Evolutionary conservation across 2,329 filamentous ascomycete species (phyloP).

Genomic region (Dryadomyces quercivorus): DNA sequence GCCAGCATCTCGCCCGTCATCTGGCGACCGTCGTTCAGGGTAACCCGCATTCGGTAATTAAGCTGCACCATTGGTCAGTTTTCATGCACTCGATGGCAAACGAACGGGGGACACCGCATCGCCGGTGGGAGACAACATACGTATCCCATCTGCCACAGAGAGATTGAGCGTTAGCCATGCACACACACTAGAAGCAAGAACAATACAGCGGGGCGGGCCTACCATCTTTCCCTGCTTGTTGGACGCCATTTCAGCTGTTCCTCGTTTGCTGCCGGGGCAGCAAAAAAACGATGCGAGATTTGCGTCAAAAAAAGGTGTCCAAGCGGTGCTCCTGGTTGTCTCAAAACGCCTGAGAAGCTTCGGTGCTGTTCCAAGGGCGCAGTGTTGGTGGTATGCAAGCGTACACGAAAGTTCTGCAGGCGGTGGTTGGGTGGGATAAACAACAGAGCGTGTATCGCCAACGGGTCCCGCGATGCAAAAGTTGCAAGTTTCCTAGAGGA

Average conservation of each 20-base stretch:
- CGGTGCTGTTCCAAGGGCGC: conserved; percentile 4
- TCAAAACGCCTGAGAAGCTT: conserved; percentile 6
- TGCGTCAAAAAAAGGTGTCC: conserved; percentile 24
- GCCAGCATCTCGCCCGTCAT: conserved; percentile 98
- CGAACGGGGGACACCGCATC: not conserved
- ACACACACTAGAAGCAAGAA: conserved; percentile 12
- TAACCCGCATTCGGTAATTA: conserved; percentile 98
- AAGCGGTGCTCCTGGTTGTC: conserved; percentile 2
- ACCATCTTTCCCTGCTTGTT: conserved; percentile 99
- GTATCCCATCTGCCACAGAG: conserved; percentile 49
- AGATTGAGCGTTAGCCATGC: not conserved
- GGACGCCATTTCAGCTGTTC: conserved; percentile 40
- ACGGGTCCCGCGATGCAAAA: not conserved
- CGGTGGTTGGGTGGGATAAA: not conserved
- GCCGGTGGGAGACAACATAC: conserved; percentile 36
- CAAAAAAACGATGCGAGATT: conserved; percentile 21
- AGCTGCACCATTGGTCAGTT: conserved; percentile 46
- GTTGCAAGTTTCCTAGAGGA: conserved; percentile 1
- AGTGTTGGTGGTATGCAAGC: conserved; percentile 1
- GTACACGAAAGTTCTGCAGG: not conserved
- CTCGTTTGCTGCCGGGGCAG: conserved; percentile 17
- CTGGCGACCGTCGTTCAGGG: conserved; percentile 85
- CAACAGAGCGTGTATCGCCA: not conserved
- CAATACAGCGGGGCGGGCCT: conserved; percentile 31
- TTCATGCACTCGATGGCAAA: not conserved